A percentile compares a stretch with the other conserved stretches of the same genome.
Evolutionary conservation across 2,329 filamentous ascomycete genomes (phyloP).

Genomic region (Lachnellula occidentalis): DNA sequence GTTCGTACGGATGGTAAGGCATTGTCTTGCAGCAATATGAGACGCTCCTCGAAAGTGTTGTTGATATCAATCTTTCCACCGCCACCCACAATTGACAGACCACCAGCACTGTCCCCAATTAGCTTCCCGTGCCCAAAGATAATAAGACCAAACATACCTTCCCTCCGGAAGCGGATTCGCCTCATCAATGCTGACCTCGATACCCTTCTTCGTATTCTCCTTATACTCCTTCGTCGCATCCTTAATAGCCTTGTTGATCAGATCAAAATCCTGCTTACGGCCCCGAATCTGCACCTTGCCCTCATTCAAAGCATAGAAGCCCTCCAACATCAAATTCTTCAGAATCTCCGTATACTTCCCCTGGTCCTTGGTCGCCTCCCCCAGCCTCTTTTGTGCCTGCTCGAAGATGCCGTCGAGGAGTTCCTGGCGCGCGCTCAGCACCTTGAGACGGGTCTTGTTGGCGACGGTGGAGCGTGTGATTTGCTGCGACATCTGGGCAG

Average conservation of each 20-base stretch:
- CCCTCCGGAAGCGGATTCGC: slow-evolving; percentile 72
- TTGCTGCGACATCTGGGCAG: slow-evolving; percentile 96
- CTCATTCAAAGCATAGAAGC: slow-evolving; percentile 83
- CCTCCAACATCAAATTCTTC: slow-evolving; percentile 80
- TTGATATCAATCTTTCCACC: slow-evolving; percentile 95
- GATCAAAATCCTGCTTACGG: slow-evolving; percentile 71
- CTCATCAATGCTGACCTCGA: slow-evolving; percentile 69
- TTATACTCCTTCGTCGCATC: slow-evolving; percentile 79
- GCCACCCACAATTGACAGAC: slow-evolving; percentile 73
- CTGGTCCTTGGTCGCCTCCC: slow-evolving; percentile 60
- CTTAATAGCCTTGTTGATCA: slow-evolving; percentile 72
- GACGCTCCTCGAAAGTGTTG: slow-evolving; percentile 92
- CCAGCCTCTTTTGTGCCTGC: slow-evolving; percentile 66
- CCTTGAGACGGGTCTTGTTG: slow-evolving; percentile 91
- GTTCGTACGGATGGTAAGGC: slow-evolving; percentile 79
- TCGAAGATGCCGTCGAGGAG: slow-evolving; percentile 89
- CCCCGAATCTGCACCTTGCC: slow-evolving; percentile 67
- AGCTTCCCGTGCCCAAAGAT: slow-evolving; percentile 7
- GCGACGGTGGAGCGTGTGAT: slow-evolving; percentile 93
- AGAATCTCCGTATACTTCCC: slow-evolving; percentile 69
- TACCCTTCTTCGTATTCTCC: slow-evolving; percentile 65
- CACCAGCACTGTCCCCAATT: slow-evolving; percentile 62
- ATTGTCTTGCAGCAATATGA: slow-evolving; percentile 77
- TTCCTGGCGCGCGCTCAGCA: slow-evolving; percentile 83
- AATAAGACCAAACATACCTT: slow-evolving; percentile 57